Evolutionary conservation across 2,329 filamentous ascomycete genomes (phyloP).

Genomic region (Aspergillus neotritici): DNA sequence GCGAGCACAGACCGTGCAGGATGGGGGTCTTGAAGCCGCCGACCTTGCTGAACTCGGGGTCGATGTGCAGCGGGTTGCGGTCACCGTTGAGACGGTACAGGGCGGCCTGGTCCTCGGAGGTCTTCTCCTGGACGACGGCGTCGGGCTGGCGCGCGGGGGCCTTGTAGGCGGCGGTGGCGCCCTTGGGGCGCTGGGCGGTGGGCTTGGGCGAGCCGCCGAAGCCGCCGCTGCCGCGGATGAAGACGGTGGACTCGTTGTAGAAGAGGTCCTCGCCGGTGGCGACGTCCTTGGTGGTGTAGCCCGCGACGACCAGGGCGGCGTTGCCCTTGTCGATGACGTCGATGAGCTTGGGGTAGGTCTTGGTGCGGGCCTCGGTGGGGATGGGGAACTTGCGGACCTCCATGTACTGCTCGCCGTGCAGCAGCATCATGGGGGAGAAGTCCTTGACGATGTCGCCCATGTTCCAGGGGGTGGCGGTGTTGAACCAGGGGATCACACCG

Average conservation of each 20-base stretch:
- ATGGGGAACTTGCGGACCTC: conserved; percentile 90
- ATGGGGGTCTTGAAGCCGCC: conserved; percentile 94
- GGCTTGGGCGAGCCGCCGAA: conserved; percentile 77
- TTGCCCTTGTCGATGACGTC: conserved; percentile 96
- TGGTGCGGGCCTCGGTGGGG: conserved; percentile 71
- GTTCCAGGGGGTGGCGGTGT: conserved; percentile 71
- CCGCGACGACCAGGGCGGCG: conserved; percentile 75
- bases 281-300: conserved; percentile 76
- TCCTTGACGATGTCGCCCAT: conserved; percentile 83
- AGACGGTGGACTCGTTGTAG: conserved; percentile 93
- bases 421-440: conserved; percentile 97
- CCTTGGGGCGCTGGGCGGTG: conserved; percentile 64
- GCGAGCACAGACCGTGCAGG: conserved; percentile 92
- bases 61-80: conserved; percentile 93
- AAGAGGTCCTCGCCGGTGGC: conserved; percentile 84
- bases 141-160: conserved; percentile 74
- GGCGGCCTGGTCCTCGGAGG: conserved; percentile 83
- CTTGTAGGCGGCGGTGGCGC: conserved; percentile 71
- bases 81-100: conserved; percentile 91
- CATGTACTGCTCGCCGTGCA: conserved; percentile 97
- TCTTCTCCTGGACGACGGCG: conserved; percentile 75
- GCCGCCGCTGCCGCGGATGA: conserved; percentile 84
- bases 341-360: conserved; percentile 72
- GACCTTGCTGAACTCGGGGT: conserved; percentile 88
- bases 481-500: conserved; percentile 92